Percentiles rank a stretch among this genome's conserved stretches.
Evolutionary conservation across 108 stramenopile species (phyloP).

Genomic region (Nitzschia putrida): DNA sequence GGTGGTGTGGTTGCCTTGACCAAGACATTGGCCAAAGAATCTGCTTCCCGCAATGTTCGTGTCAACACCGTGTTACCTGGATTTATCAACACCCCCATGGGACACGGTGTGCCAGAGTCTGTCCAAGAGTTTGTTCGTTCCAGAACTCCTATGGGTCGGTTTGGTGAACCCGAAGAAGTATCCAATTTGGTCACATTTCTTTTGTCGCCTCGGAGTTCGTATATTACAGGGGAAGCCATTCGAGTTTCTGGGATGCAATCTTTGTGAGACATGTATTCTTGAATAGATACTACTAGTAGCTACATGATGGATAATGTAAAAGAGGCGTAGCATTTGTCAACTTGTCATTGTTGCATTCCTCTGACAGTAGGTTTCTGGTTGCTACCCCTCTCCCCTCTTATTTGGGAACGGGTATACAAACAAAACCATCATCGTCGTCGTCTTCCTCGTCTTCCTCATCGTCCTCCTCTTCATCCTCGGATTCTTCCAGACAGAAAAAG

Average conservation of each 20-base stretch:
- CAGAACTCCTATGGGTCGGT: constrained; percentile 52
- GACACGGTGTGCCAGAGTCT: constrained; percentile 56
- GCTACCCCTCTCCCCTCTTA: no score
- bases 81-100: constrained; percentile 81
- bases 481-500: constrained; percentile 82
- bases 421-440: constrained; percentile 27
- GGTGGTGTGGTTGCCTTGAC: constrained; percentile 80
- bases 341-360: no score
- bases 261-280: no score
- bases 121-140: constrained; percentile 37
- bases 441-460: constrained; percentile 30
- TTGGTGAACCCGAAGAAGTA: constrained; percentile 68
- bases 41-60: constrained; percentile 52
- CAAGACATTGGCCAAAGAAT: constrained; percentile 72
- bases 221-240: constrained; percentile 69
- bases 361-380: no score
- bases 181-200: constrained; percentile 66
- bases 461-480: constrained; percentile 48
- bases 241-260: constrained; percentile 71
- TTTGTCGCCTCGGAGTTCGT: constrained; percentile 59
- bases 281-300: no score
- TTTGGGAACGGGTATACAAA: no score
- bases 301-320: no score
- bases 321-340: no score
- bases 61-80: constrained; percentile 79